Evolutionary conservation across 139 green algal species (phyloP), one percentile per base, ranked within the genome.

Genomic region (Picochlorum sp.): DNA sequence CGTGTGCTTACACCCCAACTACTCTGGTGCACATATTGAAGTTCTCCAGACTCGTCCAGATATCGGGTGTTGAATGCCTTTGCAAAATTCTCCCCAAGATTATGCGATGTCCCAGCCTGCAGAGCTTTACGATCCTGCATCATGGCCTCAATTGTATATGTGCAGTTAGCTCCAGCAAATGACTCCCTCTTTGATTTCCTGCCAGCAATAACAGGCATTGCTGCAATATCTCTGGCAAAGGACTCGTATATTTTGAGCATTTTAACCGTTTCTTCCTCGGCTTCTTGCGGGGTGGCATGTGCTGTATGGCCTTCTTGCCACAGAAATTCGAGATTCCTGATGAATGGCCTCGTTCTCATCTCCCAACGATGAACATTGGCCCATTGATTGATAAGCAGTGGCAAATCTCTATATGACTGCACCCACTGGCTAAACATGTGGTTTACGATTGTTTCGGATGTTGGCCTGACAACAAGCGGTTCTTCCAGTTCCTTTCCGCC

Each of bases 61-160:
- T 81, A 90, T 36, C 67, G 67, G 0, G 82, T 92, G 50, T 61
- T 68, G 63, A 93, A 90, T 1, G 83, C 89, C 45, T 78, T 79
- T 2, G 93, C 86, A 76, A 98, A 99, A 78, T 98, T 98, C 47
- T 88, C 77, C 32, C 90, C 92, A 40, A 99, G 79, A 77, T 98
- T 88, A 78, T 99, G 93, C 32, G 59, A 82, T n/a, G 93, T 99
- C 55, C 93, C 93, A 32, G 93, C 89, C 82, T 94, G 83, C 69
- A 94, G 81, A 14, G 93, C 93, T 16, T 66, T 67, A 13, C 67
- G 65, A 65, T 99, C 93, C 2, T 86, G 83, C 93, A 98, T 98
- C 93, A 99, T 99, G 8, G 85, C 93, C 69, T 99, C 93, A 35
- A 99, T 99, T 7, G 93, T 99, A 74, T 94, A 97, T 1, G 93